These are phyloP conservation scores for Rhizopus arrhizus DNA, from an alignment of 371 early-diverging fungal genomes.

Conservation along the genomic window DNA sequence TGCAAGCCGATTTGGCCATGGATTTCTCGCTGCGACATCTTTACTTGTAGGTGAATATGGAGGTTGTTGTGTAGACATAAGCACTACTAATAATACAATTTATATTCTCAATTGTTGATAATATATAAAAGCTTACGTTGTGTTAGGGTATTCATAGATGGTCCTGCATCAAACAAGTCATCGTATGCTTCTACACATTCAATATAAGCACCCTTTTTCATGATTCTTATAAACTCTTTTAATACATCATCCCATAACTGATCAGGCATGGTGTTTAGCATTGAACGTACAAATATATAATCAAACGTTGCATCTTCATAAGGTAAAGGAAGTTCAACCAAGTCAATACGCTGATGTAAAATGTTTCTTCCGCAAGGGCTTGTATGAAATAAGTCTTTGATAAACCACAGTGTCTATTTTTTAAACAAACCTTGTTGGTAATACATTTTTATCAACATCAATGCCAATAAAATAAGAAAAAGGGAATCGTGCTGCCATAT, in stretches of 20 bases:
- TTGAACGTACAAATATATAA: conserved; percentile 47
- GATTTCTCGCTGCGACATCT: conserved; percentile 19
- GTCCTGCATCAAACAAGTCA: conserved; percentile 46
- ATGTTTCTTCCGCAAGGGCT: conserved; percentile 25
- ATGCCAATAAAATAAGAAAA: conserved; percentile 50
- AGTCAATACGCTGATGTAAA: conserved; percentile 38
- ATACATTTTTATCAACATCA: conserved; percentile 43
- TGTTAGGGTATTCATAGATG: conserved; percentile 40
- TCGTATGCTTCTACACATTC: conserved; percentile 52
- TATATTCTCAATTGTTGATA: not conserved
- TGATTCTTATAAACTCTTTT: conserved; percentile 40
- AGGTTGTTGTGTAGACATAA: conserved; percentile 13
- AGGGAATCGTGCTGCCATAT: conserved; percentile 44
- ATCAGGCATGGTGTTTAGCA: conserved; percentile 45
- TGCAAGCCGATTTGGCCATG: conserved; percentile 49
- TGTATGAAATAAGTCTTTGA: too few species aligned
- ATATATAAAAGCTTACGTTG: conserved; percentile 23
- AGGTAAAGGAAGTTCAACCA: conserved; percentile 43
- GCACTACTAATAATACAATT: not conserved
- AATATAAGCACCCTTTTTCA: conserved; percentile 52
- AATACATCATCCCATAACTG: conserved; percentile 42
- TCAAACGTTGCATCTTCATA: conserved; percentile 47
- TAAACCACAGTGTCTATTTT: too few species aligned
- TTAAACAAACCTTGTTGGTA: conserved; percentile 31
- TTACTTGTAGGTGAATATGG: conserved; percentile 15